A percentile compares a stretch with the other conserved stretches of the same genome.
Conservation (phyloP, 768 basidiomycete species). For the Naganishia randhawae region DNA sequence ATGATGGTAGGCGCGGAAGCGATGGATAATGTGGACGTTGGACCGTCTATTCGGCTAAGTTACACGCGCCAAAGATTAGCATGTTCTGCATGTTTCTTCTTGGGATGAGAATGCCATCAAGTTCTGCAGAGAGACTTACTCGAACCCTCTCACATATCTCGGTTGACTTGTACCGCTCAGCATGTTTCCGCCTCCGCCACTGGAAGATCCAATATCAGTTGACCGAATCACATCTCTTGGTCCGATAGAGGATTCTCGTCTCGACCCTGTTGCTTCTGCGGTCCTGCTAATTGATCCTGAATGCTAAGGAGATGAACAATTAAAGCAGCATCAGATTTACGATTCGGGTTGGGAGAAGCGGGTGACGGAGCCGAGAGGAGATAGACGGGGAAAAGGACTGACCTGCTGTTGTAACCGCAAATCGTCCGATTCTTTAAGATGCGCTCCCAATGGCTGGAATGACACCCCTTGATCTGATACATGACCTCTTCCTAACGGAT, state of each 20-base stretch:
- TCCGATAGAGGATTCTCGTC: not conserved
- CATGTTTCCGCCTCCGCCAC: not conserved
- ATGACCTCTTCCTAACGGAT: not conserved
- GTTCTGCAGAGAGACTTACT: not conserved
- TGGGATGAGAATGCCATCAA: not conserved
- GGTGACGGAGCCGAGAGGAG: not conserved
- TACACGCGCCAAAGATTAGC: not conserved
- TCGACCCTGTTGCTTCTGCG: not conserved
- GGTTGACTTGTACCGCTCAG: not conserved
- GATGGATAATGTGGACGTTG: not conserved
- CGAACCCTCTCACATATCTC: not conserved
- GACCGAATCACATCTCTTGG: not conserved
- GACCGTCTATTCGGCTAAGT: not conserved
- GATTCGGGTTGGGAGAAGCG: not conserved
- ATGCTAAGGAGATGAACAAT: not conserved
- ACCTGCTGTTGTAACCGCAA: not conserved
- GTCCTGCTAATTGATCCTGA: not conserved
- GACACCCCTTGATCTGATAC: not conserved
- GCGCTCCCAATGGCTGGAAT: not conserved
- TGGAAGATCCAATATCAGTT: not conserved
- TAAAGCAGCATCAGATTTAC: not conserved
- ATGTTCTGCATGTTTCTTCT: not conserved
- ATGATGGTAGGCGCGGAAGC: conserved; percentile 1
- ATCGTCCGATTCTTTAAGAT: not conserved
- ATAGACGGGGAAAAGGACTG: not conserved